Evolutionary conservation across 2,329 filamentous ascomycete genomes (phyloP).

Genomic region (Colletotrichum agaves): DNA sequence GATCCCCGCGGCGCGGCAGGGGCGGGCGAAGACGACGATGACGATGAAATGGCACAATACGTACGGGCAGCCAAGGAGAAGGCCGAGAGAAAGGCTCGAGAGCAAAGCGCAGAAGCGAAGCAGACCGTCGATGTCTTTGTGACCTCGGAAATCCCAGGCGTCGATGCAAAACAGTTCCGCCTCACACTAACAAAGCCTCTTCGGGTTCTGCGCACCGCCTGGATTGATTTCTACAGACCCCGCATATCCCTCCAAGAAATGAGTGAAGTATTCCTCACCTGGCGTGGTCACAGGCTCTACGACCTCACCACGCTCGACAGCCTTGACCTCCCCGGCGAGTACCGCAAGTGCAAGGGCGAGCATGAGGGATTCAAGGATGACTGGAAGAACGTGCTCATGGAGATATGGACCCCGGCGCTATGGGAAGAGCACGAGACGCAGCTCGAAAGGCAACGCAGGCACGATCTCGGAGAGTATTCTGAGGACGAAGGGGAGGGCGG

Average conservation of each 20-base stretch:
- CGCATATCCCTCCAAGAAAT: conserved; percentile 50
- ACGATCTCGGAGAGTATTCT: conserved; percentile 55
- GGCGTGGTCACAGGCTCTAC: conserved; percentile 78
- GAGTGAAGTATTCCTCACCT: conserved; percentile 78
- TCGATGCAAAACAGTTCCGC: conserved; percentile 66
- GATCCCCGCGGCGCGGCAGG: conserved; percentile 1
- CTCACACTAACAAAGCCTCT: conserved; percentile 76
- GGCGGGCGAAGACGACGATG: conserved; percentile 35
- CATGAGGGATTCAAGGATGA: conserved; percentile 58
- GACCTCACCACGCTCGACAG: conserved; percentile 78
- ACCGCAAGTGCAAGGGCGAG: conserved; percentile 54
- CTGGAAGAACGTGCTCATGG: conserved; percentile 73
- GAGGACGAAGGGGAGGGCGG: conserved; percentile 41
- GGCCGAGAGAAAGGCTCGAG: conserved; percentile 54
- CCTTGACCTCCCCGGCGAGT: conserved; percentile 64
- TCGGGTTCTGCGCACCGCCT: conserved; percentile 73
- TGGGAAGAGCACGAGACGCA: conserved; percentile 61
- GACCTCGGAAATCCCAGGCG: conserved; percentile 70
- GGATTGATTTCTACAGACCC: conserved; percentile 71
- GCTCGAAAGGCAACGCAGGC: conserved; percentile 58
- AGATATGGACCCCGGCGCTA: conserved; percentile 78
- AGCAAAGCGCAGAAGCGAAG: conserved; percentile 43
- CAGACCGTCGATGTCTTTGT: conserved; percentile 55
- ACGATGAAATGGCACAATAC: conserved; percentile 59
- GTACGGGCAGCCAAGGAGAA: conserved; percentile 55